Evolutionary conservation across 768 basidiomycete species (phyloP), one percentile per base, ranked within the genome.

Genomic region (Chlorophyllum brunneum): DNA sequence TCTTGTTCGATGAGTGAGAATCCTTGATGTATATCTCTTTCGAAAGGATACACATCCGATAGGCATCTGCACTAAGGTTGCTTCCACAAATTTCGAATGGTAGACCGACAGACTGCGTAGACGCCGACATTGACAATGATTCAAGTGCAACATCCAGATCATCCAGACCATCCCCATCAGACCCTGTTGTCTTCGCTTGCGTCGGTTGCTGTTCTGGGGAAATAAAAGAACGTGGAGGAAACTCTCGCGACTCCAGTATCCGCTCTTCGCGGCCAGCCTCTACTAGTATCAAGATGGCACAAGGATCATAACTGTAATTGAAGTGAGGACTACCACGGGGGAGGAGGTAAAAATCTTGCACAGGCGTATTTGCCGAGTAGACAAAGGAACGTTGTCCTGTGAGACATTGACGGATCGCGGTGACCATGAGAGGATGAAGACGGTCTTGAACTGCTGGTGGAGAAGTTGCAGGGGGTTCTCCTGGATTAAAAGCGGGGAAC

Each of bases 291-390:
- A 94, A 58, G 16, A 95, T 81, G 2, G 84, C 74, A 49, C 77
- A 71, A 0, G 91, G 86, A 59, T 93, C 88, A 63, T 75, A 83
- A 9, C 76, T 68, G 3, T 83, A 79, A 33, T 72, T 67, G 63
- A 85, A 87, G 65, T 92, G 86, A 3, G 90, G 90, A 46, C 63
- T 85, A 7, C 74, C 69, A 41, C 78, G 76, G 1, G 92, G 86
- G n/a, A 92, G 62, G 16, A 93, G 76, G 16, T 88, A 65, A 64
- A 88, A 92, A 61, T 97, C 92, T 61, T 93, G 89, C 6, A 84
- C 75, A 0, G 80, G 69, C 1, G 81, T 78, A 7, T 67, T 61
- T 0, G 83, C 80, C 11, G 74, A 68, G 59, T 90, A 91, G 56
- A 82, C 79, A 48, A 76, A 80, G 1, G 75, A 66, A 54, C 78